Evolutionary conservation across 2,329 filamentous ascomycete genomes (phyloP).

Genomic region (Domatiomyces catenatus): DNA sequence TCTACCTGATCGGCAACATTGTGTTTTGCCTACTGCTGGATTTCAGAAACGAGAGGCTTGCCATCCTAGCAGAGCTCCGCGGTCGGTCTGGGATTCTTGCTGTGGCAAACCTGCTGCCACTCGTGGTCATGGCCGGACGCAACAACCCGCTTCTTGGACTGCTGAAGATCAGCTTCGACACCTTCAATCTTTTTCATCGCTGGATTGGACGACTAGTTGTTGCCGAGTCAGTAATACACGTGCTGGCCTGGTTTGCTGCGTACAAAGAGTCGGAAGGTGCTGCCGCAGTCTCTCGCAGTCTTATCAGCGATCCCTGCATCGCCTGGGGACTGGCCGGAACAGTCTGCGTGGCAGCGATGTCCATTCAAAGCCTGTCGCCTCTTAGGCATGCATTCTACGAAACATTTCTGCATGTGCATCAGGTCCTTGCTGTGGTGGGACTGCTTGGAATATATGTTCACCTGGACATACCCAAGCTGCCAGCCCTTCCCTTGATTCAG

Average conservation of each 20-base stretch:
- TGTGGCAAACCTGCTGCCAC: conserved; percentile 78
- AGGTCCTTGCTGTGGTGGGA: conserved; percentile 28
- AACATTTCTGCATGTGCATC: conserved; percentile 33
- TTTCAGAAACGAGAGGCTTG: conserved; percentile 28
- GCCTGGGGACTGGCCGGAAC: conserved; percentile 31
- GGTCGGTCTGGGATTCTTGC: conserved; percentile 74
- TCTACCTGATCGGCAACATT: conserved; percentile 58
- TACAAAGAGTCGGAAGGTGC: conserved; percentile 51
- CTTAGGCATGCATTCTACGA: conserved; percentile 33
- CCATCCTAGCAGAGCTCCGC: conserved; percentile 65
- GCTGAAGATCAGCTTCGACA: conserved; percentile 83
- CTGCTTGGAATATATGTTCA: conserved; percentile 32
- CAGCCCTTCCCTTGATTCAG: conserved; percentile 26
- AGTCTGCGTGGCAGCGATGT: conserved; percentile 25
- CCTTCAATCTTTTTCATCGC: conserved; percentile 79
- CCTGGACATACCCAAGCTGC: conserved; percentile 26
- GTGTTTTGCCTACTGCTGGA: conserved; percentile 48
- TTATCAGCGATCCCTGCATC: conserved; percentile 28
- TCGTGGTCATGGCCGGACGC: conserved; percentile 73
- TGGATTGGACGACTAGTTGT: conserved; percentile 68
- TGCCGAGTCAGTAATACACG: conserved; percentile 56
- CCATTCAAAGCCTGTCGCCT: conserved; percentile 29
- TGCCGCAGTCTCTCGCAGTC: conserved; percentile 23
- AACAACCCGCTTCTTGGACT: conserved; percentile 82
- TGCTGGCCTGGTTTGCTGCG: conserved; percentile 62